phyloP scores from a whole-genome alignment of 2,329 filamentous ascomycete species.

The Sporothrix luriei region DNA sequence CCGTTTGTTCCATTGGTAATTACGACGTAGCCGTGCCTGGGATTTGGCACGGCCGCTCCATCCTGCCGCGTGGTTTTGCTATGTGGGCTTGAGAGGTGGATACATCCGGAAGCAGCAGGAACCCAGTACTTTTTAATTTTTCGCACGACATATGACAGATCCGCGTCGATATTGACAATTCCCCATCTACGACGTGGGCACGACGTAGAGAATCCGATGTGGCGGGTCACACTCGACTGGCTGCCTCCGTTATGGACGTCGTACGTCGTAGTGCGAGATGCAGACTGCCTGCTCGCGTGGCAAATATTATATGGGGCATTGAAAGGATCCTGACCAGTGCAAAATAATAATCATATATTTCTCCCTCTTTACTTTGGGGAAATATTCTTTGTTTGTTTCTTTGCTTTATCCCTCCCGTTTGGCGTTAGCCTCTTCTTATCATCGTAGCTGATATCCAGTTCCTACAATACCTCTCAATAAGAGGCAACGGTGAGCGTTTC shows the following conservation, averaged over 20 bases:
- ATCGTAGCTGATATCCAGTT: constrained; percentile 3
- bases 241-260: too few relatives aligned
- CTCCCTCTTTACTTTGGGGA: not conserved
- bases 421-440: constrained; percentile 7
- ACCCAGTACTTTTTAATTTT: too few relatives aligned
- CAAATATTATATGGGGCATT: not conserved
- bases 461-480: not conserved
- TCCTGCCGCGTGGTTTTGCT: constrained; percentile 8
- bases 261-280: too few relatives aligned
- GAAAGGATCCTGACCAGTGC: not conserved
- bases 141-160: not conserved
- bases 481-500: too few relatives aligned
- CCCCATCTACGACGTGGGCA: not conserved
- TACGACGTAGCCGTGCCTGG: not conserved
- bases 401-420: not conserved
- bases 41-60: constrained; percentile 12
- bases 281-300: not conserved
- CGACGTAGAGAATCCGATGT: too few relatives aligned
- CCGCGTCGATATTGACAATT: constrained; percentile 16
- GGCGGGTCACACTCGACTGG: too few relatives aligned
- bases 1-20: constrained; percentile 7
- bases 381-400: not conserved
- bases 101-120: not conserved
- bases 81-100: constrained; percentile 1
- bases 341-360: not conserved